Base-by-base conservation (phyloP, 2,329 filamentous ascomycete genomes). In the Fusarium musae region DNA sequence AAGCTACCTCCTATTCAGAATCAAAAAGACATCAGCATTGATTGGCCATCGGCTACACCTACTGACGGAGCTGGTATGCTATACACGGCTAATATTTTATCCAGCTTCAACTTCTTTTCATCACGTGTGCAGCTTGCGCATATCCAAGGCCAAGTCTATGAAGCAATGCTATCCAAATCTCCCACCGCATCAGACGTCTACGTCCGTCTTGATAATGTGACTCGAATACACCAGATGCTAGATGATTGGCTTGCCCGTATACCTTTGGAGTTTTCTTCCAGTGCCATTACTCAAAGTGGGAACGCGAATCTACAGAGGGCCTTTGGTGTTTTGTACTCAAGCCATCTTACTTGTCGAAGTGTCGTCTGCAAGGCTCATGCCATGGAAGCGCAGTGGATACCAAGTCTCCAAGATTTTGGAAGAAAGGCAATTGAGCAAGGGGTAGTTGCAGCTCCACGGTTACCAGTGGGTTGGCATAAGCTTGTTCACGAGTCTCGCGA, bases 131-230 rank as follows among this genome's bases (percentile, higher is more conserved):
- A 65, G n/a, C 63, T 75, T 5, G 73, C 73, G 0, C 62, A 60
- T 23, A 72, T 75, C 6, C 73, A 75, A 63, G 73, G 72, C 2
- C 10, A 40, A 8, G 50, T 75, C 0, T 72, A 70, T 10, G 65
- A 72, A 32, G 49, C 37, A 26, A 46, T 63, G n/a, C 56, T 12
- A 17, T 53, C 17, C 6, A 8, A 6, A 23, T 54, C 26, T 13
- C 43, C 19, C 0, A 19, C 28, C 4, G 26, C 52, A 15, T 32
- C 47, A 26, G 49, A 49, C 3, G 15, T 21, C 4, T 36, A 60
- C 13, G 23, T 66, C 9, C 30, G 49, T 7, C 28, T 58, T 3
- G 40, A 57, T 6, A 49, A 56, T 1, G n/a, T 39, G 9, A 6
- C 26, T 5, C 16, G 26, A 3, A 17, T 70, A 6, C 39, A 44